Evolutionary conservation across 352 stramenopile genomes (phyloP).

Genomic region (Thraustochytrium sp.): DNA sequence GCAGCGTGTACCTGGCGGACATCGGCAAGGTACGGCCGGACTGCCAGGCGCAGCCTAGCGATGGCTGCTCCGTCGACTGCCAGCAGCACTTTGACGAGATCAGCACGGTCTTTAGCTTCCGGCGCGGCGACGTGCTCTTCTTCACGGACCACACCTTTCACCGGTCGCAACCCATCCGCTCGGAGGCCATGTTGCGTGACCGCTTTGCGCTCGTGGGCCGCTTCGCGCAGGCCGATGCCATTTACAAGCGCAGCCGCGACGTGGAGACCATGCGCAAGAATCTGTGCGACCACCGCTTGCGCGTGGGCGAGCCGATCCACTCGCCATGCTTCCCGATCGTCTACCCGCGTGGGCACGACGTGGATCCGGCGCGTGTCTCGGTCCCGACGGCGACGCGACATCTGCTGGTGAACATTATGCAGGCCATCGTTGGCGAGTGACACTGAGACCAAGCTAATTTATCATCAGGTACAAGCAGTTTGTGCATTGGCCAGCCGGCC

Average conservation of each 20-base stretch:
- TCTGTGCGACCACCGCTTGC: background rate
- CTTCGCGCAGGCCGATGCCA: background rate
- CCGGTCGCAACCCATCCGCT: background rate
- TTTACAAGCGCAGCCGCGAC: background rate
- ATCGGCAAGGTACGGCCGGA: background rate
- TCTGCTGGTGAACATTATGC: background rate
- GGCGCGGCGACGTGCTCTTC: conserved; percentile 13
- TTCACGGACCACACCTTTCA: conserved; percentile 19
- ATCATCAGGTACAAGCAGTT: no score
- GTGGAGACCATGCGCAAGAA: background rate
- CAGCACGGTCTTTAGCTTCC: background rate
- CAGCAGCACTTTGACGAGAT: background rate
- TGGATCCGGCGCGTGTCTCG: background rate
- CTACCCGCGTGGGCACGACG: background rate
- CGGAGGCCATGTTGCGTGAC: background rate
- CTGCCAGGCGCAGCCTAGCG: background rate
- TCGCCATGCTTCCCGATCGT: conserved; percentile 9
- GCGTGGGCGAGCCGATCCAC: background rate
- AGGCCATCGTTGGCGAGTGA: background rate
- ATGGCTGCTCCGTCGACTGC: background rate
- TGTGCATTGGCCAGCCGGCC: no score
- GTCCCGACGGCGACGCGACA: background rate
- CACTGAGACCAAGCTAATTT: background rate
- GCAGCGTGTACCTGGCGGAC: background rate
- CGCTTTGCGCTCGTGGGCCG: background rate